Evolutionary conservation across 2,329 filamentous ascomycete species (phyloP).

Genomic region (Fusarium nanum): DNA sequence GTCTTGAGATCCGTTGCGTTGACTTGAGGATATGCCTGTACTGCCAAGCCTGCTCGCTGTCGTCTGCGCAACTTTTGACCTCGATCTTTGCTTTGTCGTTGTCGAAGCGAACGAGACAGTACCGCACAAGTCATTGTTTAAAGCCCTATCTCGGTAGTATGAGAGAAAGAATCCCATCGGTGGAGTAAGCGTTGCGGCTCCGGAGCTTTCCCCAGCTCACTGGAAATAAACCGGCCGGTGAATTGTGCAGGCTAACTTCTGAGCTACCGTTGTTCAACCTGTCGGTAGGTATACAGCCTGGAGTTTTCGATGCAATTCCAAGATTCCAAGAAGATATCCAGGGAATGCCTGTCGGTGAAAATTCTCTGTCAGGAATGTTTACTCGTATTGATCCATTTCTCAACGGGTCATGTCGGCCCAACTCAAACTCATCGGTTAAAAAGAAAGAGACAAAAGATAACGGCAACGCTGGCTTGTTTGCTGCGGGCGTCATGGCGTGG

Average conservation of each 20-base stretch:
- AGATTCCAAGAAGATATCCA: not conserved
- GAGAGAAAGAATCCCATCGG: constrained; percentile 1
- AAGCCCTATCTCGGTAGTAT: not conserved
- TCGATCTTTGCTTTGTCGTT: not conserved
- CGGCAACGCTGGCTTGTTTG: not conserved
- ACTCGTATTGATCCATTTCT: constrained; percentile 7
- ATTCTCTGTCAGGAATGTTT: constrained; percentile 14
- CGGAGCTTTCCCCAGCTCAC: constrained; percentile 31
- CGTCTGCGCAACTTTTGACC: not conserved
- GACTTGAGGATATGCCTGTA: constrained; percentile 13
- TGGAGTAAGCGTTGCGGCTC: constrained; percentile 33
- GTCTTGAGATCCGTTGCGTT: constrained; percentile 23
- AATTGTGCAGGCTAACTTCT: not conserved
- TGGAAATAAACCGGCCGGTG: constrained; percentile 32
- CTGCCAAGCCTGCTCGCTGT: constrained; percentile 13
- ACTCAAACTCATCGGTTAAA: constrained; percentile 2
- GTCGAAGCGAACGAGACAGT: not conserved
- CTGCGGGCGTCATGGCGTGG: constrained; percentile 39
- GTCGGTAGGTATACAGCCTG: not conserved
- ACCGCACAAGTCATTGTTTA: not conserved
- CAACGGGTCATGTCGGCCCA: constrained; percentile 12
- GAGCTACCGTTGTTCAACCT: not conserved
- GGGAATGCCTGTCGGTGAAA: not conserved
- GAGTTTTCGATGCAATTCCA: not conserved
- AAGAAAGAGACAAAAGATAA: constrained; percentile 11